Conservation (phyloP, 2,329 filamentous ascomycete genomes). For the Colletotrichum navitas region DNA sequence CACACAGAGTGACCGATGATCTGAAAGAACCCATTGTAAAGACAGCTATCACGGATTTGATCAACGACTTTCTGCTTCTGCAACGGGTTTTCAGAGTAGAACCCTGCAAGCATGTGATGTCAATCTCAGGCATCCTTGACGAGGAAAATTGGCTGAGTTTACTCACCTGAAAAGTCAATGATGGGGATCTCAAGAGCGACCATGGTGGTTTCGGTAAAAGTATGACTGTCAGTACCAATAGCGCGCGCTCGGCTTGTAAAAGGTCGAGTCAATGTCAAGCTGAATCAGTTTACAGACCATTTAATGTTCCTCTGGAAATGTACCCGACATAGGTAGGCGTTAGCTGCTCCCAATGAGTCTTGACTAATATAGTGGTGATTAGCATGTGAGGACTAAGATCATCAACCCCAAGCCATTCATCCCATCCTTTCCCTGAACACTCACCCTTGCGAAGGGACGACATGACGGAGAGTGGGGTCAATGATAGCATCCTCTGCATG, state of each 20-base stretch:
- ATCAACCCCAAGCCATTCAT: not conserved
- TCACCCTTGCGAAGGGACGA: not conserved
- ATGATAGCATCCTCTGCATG: conserved; percentile 1
- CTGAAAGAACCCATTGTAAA: conserved; percentile 66
- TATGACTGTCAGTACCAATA: too few relatives aligned
- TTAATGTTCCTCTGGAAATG: not conserved
- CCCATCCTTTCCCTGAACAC: not conserved
- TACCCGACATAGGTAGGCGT: not conserved
- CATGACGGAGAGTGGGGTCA: conserved; percentile 25
- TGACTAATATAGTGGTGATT: not conserved
- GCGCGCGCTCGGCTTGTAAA: not conserved
- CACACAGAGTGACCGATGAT: conserved; percentile 62
- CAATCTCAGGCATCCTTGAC: not conserved
- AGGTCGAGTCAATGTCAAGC: not conserved
- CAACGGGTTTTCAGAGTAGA: conserved; percentile 43
- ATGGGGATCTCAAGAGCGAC: conserved; percentile 46
- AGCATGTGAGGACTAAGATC: not conserved
- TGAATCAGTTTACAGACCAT: too few relatives aligned
- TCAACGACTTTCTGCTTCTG: conserved; percentile 50
- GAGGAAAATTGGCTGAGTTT: accelerated
- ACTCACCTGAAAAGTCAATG: conserved; percentile 48
- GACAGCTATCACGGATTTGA: conserved; percentile 57
- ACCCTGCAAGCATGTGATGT: conserved; percentile 34
- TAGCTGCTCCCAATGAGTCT: not conserved
- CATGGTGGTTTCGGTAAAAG: not conserved